Evolutionary conservation across 2,329 filamentous ascomycete species (phyloP), one percentile per base, ranked within the genome.

Genomic region (Coniosporium tulheliwenetii): DNA sequence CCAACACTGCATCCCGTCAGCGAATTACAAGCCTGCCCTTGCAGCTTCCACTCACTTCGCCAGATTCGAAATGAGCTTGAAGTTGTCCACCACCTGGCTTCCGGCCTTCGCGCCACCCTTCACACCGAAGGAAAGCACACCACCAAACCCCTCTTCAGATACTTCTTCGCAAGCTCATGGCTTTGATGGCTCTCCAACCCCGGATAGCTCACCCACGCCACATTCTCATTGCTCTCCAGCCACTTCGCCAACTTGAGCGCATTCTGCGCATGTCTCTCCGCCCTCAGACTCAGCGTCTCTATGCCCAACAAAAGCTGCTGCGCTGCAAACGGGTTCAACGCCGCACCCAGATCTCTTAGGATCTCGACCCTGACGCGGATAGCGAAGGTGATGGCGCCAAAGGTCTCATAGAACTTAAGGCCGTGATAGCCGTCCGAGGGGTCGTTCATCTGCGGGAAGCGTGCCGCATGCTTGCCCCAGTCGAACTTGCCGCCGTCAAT

Each of bases 61-160:
- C 50, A 96, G 67, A 64, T 96, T 95, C 13, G 85, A 93, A 52
- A 96, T 85, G 50, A 98, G 66, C 72, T 93, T 91, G 69, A 98
- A 93, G 50, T 78, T 78, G 62, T 98, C 91, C 40, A 96, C 91
- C 30, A 96, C 77, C 62, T 86, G 78, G 58, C 77, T 82, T 45
- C 91, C 89, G 12, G 82, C 85, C n/a, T 66, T 70, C 45, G 75
- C 84, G 44, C 84, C 86, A 2, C 89, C 87, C 67, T 93, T 93
- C 45, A 95, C 81, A 40, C 91, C 91, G 51, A 98, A 91, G 52
- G 83, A 93, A 47, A 98, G 63, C 13, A 98, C 87, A 52, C 91
- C 87, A 39, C 89, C 89, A 52, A 81, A 91, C 7, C 89, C 89
- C 80, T 73, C 53, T 73, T 75, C 41, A 96, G 73, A 60, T 95